Evolutionary conservation across 805 yeast species (phyloP), one percentile per base, ranked within the genome.

Genomic region (Hanseniaspora valbyensis): DNA sequence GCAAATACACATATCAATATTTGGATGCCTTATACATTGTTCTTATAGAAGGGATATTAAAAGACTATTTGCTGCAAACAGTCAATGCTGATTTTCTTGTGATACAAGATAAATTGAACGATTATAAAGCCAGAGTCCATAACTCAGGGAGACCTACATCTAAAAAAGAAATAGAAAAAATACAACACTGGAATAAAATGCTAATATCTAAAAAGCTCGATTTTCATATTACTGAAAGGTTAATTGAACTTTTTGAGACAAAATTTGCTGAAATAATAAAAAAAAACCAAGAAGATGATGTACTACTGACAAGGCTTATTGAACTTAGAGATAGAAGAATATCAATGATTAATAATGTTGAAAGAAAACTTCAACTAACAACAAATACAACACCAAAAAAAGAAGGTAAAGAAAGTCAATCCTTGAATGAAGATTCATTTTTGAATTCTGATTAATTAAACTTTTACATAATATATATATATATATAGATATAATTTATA

Each of bases 1-100:
- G 41, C 38, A 48, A 48, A 26, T 48, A 40, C 38, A 48, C 51
- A 3, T 48, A 48, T 18, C 37, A 48, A n/a, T 48, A 48, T 33
- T 24, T 48, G 3, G 51, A 48, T 33, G 51, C 51, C 4, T 12
- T 48, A 12, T 48, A 48, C 18, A 29, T 33, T 3, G 51, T 48
- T 3, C 18, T 48, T 7, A 42, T 48, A 2, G 51, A 48, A 26
- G 51, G 51, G 3, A 48, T 48, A 13, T 22, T 48, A 22, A 26
- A 34, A 26, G 51, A 48, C 13, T 37, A 48, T 19, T n/a, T 48
- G n/a, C 16, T 48, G 22, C 42, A 48, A 28, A 42, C 32, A 19
- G 44, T 48, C 2, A 42, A 39, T 14, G 51, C 36, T 24, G 51
- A 48, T 16, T 48, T 48, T 26, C 22, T 48, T 6, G 26, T n/a